Conservation (phyloP, 345 rosid genomes). For the Arabidopsis thaliana region TAIR10.1 NC_003070.9:23739501-23740000, state of each 20-base stretch:
- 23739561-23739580: neutral
- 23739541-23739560: neutral
- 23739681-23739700: neutral
- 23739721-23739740: too few species aligned
- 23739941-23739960: neutral
- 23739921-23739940: slow-evolving; percentile 29
- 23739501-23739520: neutral
- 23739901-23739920: slow-evolving; percentile 98
- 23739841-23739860: slow-evolving; percentile 99
- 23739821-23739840: slow-evolving; percentile 94
- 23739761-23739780: neutral
- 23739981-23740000: neutral
- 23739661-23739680: slow-evolving; percentile 1
- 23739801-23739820: slow-evolving; percentile 92
- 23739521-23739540: neutral
- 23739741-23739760: neutral
- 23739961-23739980: neutral
- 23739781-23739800: slow-evolving; percentile 97
- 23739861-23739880: slow-evolving; percentile 96
- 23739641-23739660: neutral
- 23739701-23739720: neutral
- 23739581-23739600: neutral
- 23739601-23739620: neutral
- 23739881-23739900: slow-evolving; percentile 96
- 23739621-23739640: neutral